Conservation (phyloP, 2,329 filamentous ascomycete genomes). For the Hysterium pulicare region DNA sequence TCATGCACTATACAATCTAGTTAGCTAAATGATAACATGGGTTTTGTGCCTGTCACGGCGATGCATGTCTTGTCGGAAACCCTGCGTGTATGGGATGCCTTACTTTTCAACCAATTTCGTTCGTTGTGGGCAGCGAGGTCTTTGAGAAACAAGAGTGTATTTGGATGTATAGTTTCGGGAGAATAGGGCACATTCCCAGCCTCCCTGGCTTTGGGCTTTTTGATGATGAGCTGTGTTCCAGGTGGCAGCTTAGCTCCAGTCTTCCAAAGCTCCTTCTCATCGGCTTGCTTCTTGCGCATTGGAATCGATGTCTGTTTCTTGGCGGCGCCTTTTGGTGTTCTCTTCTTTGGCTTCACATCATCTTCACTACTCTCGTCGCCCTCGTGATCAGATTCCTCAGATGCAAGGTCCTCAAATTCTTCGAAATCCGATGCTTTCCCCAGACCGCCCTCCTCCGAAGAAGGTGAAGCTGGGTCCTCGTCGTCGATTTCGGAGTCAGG, state of each 20-base stretch:
- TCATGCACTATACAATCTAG: conserved; percentile 63
- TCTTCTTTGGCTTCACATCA: conserved; percentile 25
- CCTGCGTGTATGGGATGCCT: conserved; percentile 14
- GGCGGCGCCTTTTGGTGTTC: conserved; percentile 13
- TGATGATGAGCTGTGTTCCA: conserved; percentile 59
- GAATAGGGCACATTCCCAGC: conserved; percentile 57
- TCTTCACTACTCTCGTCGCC: conserved; percentile 27
- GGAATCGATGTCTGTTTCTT: conserved; percentile 18
- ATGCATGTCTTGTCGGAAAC: too few species aligned
- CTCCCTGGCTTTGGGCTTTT: conserved; percentile 60
- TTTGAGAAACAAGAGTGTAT: conserved; percentile 59
- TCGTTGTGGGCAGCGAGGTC: conserved; percentile 61
- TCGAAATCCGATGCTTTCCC: conserved; percentile 41
- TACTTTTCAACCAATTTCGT: conserved; percentile 62
- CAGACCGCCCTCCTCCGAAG: conserved; percentile 34
- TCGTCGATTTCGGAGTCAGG: conserved; percentile 23
- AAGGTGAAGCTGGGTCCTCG: conserved; percentile 14
- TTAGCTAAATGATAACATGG: conserved; percentile 11
- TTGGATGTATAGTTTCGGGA: conserved; percentile 59
- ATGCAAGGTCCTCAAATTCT: conserved; percentile 31
- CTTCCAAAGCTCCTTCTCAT: conserved; percentile 54
- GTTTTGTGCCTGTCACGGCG: neutral
- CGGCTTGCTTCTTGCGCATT: conserved; percentile 21
- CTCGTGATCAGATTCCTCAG: conserved; percentile 31
- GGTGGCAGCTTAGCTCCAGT: conserved; percentile 56